phyloP scores from a whole-genome alignment of 202 grass and related monocot species.

The Sporobolus alterniflorus region DNA sequence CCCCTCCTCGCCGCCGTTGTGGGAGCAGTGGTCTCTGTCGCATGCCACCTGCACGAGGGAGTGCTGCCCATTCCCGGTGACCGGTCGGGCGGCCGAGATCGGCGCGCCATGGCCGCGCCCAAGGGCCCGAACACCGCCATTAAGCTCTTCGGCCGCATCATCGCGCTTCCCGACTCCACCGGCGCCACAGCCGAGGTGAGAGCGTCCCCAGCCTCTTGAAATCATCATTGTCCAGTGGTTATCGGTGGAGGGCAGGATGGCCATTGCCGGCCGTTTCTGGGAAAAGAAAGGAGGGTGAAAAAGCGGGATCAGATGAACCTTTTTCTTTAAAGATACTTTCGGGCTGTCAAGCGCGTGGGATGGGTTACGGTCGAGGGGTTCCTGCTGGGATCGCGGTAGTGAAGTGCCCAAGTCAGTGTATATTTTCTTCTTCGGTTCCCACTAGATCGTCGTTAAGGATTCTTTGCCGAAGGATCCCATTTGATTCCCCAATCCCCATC shows the following conservation, averaged over 20 bases:
- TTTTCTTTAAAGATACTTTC: constrained; percentile 1
- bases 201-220: not conserved
- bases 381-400: not conserved
- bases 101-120: constrained; percentile 42
- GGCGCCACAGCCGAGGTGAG: constrained; percentile 36
- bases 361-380: not conserved
- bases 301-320: constrained; percentile 16
- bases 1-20: not conserved
- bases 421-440: not conserved
- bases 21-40: not conserved
- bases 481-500: not conserved
- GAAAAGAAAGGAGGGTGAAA: not conserved
- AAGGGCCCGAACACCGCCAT: constrained; percentile 41
- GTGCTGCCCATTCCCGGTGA: constrained; percentile 15
- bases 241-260: not conserved
- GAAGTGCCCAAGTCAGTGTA: not conserved
- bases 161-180: constrained; percentile 31
- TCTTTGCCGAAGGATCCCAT: not conserved
- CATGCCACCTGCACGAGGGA: not conserved
- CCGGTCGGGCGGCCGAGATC: constrained; percentile 9
- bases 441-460: not conserved
- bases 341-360: constrained; percentile 2
- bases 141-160: constrained; percentile 61
- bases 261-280: not conserved
- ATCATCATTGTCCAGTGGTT: not conserved